These are phyloP conservation scores for Rhizopogon sp. DNA, from an alignment of 768 basidiomycete genomes.

Conservation along the genomic window DNA sequence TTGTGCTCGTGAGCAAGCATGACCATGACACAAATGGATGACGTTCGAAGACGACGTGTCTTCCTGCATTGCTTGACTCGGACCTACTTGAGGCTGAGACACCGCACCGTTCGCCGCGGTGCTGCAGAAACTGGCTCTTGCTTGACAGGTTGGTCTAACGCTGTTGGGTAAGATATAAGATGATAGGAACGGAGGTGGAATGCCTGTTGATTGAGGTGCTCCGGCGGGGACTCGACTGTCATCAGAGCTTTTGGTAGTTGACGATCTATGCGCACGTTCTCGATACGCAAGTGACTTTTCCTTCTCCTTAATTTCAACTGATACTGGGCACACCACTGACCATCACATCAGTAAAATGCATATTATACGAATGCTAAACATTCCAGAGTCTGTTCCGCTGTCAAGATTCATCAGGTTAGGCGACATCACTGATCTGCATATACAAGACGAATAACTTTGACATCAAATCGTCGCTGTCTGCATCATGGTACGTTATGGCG, in stretches of 20 bases:
- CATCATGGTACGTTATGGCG: too few species aligned
- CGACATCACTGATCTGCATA: too few species aligned
- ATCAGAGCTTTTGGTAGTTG: neutral
- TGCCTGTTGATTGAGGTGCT: neutral
- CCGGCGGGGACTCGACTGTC: neutral
- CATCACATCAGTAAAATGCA: too few species aligned
- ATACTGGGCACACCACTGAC: too few species aligned
- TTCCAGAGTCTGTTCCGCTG: too few species aligned
- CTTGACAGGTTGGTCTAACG: neutral
- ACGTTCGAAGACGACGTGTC: neutral
- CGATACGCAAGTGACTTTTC: neutral
- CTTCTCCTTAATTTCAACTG: neutral
- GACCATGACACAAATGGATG: neutral
- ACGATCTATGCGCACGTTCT: neutral
- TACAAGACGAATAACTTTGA: too few species aligned
- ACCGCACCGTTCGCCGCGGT: neutral
- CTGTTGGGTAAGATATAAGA: neutral
- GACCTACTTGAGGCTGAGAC: neutral
- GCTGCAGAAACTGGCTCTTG: neutral
- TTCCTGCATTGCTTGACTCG: neutral
- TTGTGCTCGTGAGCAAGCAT: neutral
- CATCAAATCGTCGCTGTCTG: too few species aligned
- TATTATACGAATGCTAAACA: too few species aligned
- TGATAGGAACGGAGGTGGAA: neutral
- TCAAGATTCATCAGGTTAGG: too few species aligned